phyloP scores from a whole-genome alignment of 805 yeast species.

The Candida vaughaniae region DNA sequence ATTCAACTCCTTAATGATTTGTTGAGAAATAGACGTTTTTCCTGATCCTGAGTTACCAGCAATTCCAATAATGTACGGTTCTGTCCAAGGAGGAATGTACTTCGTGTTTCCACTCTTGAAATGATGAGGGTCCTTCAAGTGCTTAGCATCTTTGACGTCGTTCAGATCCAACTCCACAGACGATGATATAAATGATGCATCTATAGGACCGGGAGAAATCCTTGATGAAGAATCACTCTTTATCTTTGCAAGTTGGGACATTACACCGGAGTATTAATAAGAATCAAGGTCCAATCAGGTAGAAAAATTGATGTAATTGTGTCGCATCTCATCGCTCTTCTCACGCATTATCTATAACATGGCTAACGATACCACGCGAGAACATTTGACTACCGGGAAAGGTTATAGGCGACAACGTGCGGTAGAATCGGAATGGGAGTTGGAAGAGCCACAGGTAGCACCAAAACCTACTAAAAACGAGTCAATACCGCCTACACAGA shows the following conservation, averaged over 20 bases:
- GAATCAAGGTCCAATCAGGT: no score
- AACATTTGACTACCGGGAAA: not conserved
- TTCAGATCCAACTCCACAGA: not conserved
- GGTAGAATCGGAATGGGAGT: not conserved
- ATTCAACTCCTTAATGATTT: constrained; percentile 70
- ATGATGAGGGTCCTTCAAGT: not conserved
- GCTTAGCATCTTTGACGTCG: not conserved
- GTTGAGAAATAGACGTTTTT: constrained; percentile 86
- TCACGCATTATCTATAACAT: not conserved
- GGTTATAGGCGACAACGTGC: not conserved
- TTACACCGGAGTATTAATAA: no score
- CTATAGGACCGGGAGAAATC: constrained; percentile 4
- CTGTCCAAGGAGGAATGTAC: constrained; percentile 44
- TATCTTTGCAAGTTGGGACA: constrained; percentile 4
- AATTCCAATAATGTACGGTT: constrained; percentile 47
- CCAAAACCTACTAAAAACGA: not conserved
- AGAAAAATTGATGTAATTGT: not conserved
- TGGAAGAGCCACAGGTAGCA: not conserved
- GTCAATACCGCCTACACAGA: no score
- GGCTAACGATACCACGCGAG: not conserved
- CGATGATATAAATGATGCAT: constrained; percentile 3
- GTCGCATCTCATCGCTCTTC: constrained; percentile 6
- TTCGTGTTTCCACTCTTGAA: constrained; percentile 10
- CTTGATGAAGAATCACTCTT: not conserved
- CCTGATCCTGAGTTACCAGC: constrained; percentile 72